These are phyloP conservation scores for Cruciata laevipes DNA, from an alignment of 257 asterid species.

Conservation along the genomic window DNA sequence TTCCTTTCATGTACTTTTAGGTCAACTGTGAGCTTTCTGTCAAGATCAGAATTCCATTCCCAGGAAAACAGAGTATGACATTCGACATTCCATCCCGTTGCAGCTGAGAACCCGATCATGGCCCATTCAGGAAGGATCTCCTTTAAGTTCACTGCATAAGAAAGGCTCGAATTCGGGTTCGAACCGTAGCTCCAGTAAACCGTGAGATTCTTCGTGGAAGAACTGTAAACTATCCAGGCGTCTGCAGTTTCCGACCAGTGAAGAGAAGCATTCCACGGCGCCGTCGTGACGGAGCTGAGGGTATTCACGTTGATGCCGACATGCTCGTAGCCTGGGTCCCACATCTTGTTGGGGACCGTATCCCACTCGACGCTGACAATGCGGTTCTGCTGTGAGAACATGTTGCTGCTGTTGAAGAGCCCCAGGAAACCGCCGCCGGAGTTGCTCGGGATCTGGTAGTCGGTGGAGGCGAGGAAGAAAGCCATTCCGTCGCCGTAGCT, in stretches of 20 bases:
- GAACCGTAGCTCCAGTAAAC: slow-evolving; percentile 26
- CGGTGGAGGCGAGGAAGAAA: slow-evolving; percentile 35
- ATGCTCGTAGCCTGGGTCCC: slow-evolving; percentile 34
- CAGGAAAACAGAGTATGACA: slow-evolving; percentile 19
- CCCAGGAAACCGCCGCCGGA: slow-evolving; percentile 37
- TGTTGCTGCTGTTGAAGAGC: slow-evolving; percentile 20
- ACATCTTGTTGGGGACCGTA: slow-evolving; percentile 15
- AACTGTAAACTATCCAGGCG: slow-evolving; percentile 26
- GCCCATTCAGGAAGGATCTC: slow-evolving; percentile 27
- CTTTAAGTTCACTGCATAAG: slow-evolving; percentile 20
- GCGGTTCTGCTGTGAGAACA: slow-evolving; percentile 16
- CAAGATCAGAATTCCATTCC: slow-evolving; percentile 27
- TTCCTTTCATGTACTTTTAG: neutral
- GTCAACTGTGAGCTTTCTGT: neutral
- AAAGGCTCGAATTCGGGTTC: slow-evolving; percentile 21
- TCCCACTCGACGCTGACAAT: slow-evolving; percentile 31
- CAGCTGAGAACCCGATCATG: slow-evolving; percentile 31
- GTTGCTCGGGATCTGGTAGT: slow-evolving; percentile 25
- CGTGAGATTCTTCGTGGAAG: slow-evolving; percentile 22
- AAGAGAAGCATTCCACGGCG: slow-evolving; percentile 26
- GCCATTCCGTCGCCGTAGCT: slow-evolving; percentile 25
- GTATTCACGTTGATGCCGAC: slow-evolving; percentile 33
- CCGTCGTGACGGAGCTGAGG: slow-evolving; percentile 14
- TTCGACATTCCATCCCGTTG: slow-evolving; percentile 21
- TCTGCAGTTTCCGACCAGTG: slow-evolving; percentile 21